A percentile compares a stretch with the other conserved stretches of the same genome.
Evolutionary conservation across 495 filamentous ascomycete genomes (phyloP).

Genomic region (Cudoniella acicularis): DNA sequence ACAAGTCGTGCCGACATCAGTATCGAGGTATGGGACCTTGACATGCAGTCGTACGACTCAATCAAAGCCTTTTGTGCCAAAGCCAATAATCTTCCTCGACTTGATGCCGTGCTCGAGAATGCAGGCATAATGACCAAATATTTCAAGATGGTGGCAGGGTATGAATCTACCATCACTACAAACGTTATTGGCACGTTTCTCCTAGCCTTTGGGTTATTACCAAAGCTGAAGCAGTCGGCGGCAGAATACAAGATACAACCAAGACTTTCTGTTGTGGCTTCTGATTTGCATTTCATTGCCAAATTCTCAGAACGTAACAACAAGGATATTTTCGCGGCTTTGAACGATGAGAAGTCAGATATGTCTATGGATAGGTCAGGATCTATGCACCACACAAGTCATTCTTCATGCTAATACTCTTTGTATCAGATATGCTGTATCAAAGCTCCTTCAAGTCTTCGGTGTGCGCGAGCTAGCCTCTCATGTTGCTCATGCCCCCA

Average conservation of each 20-base stretch:
- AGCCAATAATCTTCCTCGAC: background rate
- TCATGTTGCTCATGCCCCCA: background rate
- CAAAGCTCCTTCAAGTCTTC: slow-evolving; percentile 49
- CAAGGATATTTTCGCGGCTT: slow-evolving; percentile 16
- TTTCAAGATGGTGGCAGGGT: slow-evolving; percentile 2
- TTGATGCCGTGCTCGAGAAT: slow-evolving; percentile 17
- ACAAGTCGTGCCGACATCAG: slow-evolving; percentile 29
- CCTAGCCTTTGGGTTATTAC: slow-evolving; percentile 11
- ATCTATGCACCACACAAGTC: background rate
- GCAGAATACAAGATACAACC: background rate
- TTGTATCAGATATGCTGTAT: slow-evolving; percentile 32
- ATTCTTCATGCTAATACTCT: background rate
- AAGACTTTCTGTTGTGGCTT: slow-evolving; percentile 9
- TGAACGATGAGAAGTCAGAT: slow-evolving; percentile 14
- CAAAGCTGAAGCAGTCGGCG: slow-evolving; percentile 8
- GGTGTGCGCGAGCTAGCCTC: slow-evolving; percentile 40
- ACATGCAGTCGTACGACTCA: slow-evolving; percentile 35
- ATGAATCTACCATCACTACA: slow-evolving; percentile 10
- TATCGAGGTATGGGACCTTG: slow-evolving; percentile 52
- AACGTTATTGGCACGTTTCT: slow-evolving; percentile 19
- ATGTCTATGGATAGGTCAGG: slow-evolving; percentile 2
- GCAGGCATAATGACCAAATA: slow-evolving; percentile 10
- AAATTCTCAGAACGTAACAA: slow-evolving; percentile 9
- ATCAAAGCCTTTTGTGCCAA: slow-evolving; percentile 12
- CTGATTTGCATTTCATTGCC: slow-evolving; percentile 18